Evolutionary conservation across 345 rosid genomes (phyloP).

Genomic region (Raphanus raphanistrum): DNA sequence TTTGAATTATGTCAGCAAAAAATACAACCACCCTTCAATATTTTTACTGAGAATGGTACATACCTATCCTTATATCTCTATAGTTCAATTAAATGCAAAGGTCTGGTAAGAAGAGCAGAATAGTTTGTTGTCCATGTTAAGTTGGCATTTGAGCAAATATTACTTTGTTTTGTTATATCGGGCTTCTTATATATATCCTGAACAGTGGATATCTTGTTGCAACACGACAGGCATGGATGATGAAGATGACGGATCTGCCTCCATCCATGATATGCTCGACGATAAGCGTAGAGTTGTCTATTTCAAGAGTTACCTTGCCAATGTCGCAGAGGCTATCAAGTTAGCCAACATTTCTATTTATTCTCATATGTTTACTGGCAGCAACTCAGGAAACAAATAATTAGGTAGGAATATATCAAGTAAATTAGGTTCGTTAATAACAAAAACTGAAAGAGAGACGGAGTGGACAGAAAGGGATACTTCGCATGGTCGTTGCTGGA

Average conservation of each 20-base stretch:
- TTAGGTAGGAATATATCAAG: no score
- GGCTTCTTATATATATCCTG: background rate
- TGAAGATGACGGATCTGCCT: slow-evolving; percentile 57
- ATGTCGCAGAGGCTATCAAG: slow-evolving; percentile 73
- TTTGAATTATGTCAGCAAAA: slow-evolving; percentile 59
- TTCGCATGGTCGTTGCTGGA: slow-evolving; percentile 94
- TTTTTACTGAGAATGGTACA: slow-evolving; percentile 84
- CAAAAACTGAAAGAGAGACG: slow-evolving; percentile 54
- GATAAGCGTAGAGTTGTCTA: slow-evolving; percentile 74
- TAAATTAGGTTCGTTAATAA: background rate
- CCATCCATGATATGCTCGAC: slow-evolving; percentile 76
- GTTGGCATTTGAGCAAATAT: background rate
- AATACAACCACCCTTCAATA: slow-evolving; percentile 63
- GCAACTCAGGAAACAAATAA: no score
- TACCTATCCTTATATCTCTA: background rate
- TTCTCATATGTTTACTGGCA: background rate
- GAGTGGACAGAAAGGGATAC: slow-evolving; percentile 82
- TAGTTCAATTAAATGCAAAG: background rate
- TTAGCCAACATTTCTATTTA: slow-evolving; percentile 27
- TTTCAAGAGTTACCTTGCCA: slow-evolving; percentile 69
- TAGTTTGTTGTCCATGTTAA: background rate
- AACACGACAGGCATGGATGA: slow-evolving; percentile 85
- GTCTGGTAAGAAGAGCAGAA: background rate
- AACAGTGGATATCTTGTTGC: slow-evolving; percentile 2
- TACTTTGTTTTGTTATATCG: background rate